Percentiles rank a stretch among this genome's conserved stretches.
phyloP scores from a whole-genome alignment of 2,329 filamentous ascomycete species.

The Aspergillus neotritici region DNA sequence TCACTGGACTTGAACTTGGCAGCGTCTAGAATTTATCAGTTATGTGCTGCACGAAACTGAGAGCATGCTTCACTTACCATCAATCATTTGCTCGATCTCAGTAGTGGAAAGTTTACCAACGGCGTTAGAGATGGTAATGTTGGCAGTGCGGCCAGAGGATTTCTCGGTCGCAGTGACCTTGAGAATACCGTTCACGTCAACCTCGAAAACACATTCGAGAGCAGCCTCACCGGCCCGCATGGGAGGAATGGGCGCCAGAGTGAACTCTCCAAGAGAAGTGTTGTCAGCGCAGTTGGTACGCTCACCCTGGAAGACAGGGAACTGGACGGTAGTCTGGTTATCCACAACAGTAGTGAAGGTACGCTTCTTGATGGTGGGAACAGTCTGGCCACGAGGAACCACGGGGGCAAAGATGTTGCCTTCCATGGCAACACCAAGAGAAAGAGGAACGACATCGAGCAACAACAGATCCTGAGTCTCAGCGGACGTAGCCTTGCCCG shows the following conservation, averaged over 20 bases:
- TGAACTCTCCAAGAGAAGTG: constrained; percentile 96
- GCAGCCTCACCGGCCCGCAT: constrained; percentile 94
- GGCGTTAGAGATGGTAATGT: constrained; percentile 99
- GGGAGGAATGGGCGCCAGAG: constrained; percentile 75
- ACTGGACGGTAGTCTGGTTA: constrained; percentile 74
- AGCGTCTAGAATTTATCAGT: constrained; percentile 55
- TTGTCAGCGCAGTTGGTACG: constrained; percentile 98
- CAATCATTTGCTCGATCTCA: constrained; percentile 98
- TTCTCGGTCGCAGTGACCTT: constrained; percentile 99
- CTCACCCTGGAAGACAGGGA: constrained; percentile 94
- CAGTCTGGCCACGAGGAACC: constrained; percentile 70
- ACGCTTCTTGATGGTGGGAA: constrained; percentile 75
- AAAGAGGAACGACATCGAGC: constrained; percentile 92
- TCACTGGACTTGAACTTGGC: constrained; percentile 98
- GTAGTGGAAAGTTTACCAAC: constrained; percentile 92
- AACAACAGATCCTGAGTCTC: constrained; percentile 93
- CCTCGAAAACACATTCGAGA: constrained; percentile 97
- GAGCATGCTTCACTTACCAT: constrained; percentile 48
- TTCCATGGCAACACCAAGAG: constrained; percentile 98
- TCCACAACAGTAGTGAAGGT: constrained; percentile 74
- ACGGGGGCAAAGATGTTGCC: constrained; percentile 98
- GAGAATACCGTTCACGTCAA: constrained; percentile 99
- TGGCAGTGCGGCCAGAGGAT: constrained; percentile 93
- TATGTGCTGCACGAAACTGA: not conserved
- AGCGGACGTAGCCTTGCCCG: constrained; percentile 92